Base-by-base conservation (phyloP, 1,139 yeast species). In the Arxiozyma slooffiae region DNA sequence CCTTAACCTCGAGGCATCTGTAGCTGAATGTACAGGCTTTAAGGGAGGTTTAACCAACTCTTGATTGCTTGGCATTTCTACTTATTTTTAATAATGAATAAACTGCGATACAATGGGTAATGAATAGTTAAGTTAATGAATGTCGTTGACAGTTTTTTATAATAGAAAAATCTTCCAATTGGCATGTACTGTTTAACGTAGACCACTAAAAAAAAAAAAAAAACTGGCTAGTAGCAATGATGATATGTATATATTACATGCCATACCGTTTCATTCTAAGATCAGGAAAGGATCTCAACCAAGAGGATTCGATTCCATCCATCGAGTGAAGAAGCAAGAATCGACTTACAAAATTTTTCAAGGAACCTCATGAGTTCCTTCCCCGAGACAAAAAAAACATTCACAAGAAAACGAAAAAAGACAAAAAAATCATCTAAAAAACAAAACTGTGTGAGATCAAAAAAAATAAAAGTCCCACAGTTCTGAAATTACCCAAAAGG, bases 11-110 rank as follows among this genome's bases (percentile, higher is more conserved):
- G 46, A 41, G 11, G 41, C 20, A 11, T 41, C 41, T 9, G 46
- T 24, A 14, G 46, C 37, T 22, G 49, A 42, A 14, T 36, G 23
- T 8, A 46, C 41, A 38, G 49, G n/a, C 17, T 43, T 22, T 37
- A 42, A 24, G 3, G 49, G 40, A 38, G 49, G 45, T 26, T 42
- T 23, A 22, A 34, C 49, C 8, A 34, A 18, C 6, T 41, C 44
- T 11, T 22, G 24, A 41, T 17, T 41, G 30, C 21, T 41, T 41
- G 44, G 44, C 44, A 41, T 41, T 11, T 30, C n/a, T 2, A n/a
- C n/a, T 14, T 30, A 30, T 11, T 2, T 30, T n/a, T 11, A 30
- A 30, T 14, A 30, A 8, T 11, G 11, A 30, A 30, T 30, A 30
- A 30, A 30, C 6, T 30, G n/a, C 5, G 14, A 11, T 14, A 14